Evolutionary conservation across 257 asterid genomes (phyloP), one percentile per base, ranked within the genome.

Genomic region (Phtheirospermum japonicum): DNA sequence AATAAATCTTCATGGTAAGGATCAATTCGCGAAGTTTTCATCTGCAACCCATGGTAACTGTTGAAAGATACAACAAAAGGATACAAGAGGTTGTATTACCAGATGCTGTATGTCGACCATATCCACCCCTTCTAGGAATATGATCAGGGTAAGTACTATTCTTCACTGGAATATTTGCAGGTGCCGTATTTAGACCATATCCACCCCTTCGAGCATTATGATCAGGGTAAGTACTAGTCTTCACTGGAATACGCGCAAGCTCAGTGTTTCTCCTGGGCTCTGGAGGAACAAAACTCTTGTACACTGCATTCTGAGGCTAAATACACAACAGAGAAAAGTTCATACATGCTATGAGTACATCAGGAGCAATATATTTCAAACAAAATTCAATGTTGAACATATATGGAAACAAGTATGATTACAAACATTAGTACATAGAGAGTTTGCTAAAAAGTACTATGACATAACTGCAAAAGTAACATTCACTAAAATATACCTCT

Each of bases 141-240:
- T 77, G 88, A 61, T 89, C 86, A 26, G 77, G 18, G 70, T 78
- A 71, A 20, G 81, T 18, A 71, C 64, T 70, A 71, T 71, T 23
- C 71, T 81, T 85, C 73, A 64, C 54, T 18, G 54, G 30, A 16
- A 48, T 17, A 48, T 13, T n/a, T 12, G 7, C 9, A 17, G 49
- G 14, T 65, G 75, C 61, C 57, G 73, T 61, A 71, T 76, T 72
- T 75, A 84, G 89, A 74, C 63, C 67, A 69, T 71, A 61, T 45
- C 81, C 86, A 61, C 73, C 81, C 77, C 81, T 83, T 73, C 87
- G 87, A 48, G 70, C 69, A 80, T 72, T 78, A 10, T 77, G 88
- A 63, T 89, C 86, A 33, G 77, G 18, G 70, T 77, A 73, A 17
- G 82, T 14, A 71, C 71, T 69, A 73, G 69, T 20, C 72, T 81